phyloP scores from a whole-genome alignment of 1,139 yeast species.

The Taiozyma sp. region DNA sequence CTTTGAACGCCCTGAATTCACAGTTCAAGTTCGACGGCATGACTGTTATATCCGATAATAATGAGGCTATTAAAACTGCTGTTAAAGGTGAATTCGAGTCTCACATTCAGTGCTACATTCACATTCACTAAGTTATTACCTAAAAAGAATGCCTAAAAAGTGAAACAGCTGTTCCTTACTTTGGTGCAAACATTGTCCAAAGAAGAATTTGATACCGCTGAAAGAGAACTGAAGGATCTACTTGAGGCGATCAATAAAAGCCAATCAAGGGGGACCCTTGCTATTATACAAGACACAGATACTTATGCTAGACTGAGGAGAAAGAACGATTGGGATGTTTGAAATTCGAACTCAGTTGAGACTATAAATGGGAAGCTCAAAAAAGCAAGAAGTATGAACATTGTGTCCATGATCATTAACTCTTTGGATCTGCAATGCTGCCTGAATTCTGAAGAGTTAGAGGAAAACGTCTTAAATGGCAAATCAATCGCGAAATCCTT shows the following conservation, averaged over 20 bases:
- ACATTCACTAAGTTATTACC: neutral
- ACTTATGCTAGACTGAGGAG: neutral
- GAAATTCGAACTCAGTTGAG: neutral
- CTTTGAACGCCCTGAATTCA: neutral
- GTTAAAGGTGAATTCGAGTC: neutral
- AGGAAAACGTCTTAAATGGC: neutral
- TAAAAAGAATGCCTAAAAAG: neutral
- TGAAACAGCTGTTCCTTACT: neutral
- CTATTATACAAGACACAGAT: neutral
- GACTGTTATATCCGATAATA: neutral
- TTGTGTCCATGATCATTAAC: neutral
- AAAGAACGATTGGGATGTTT: neutral
- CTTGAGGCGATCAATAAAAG: neutral
- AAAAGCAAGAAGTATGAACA: neutral
- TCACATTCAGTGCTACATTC: neutral
- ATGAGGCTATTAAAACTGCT: neutral
- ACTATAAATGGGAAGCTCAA: neutral
- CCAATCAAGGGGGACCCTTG: neutral
- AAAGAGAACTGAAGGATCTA: neutral
- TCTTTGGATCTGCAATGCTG: neutral
- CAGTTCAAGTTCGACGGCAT: neutral
- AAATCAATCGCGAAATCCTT: neutral
- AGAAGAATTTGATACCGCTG: neutral
- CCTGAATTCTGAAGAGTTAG: neutral
- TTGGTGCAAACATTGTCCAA: neutral